Evolutionary conservation across 768 basidiomycete genomes (phyloP), one percentile per base, ranked within the genome.

Genomic region (Leccinum truebloodii): DNA sequence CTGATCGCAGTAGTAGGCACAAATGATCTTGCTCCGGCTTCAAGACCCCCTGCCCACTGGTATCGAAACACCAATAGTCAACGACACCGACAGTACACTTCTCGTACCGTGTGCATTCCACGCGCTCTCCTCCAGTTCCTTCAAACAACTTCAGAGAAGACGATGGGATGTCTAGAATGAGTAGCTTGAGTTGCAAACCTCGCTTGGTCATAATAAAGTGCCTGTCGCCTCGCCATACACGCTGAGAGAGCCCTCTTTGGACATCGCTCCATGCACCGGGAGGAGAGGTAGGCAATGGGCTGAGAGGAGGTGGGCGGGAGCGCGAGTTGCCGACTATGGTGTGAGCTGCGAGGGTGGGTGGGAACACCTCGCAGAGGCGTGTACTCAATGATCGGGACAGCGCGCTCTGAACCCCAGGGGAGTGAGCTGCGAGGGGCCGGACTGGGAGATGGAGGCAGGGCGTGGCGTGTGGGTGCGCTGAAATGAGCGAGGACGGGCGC

Each of bases 171-270:
- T 66, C 49, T n/a, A 71, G 46, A 1, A 69, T 24, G 28, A 73
- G 62, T 2, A 75, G 35, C 24, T 65, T 69, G 28, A 73, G 57
- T 22, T 75, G 67, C 26, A 73, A 52, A 18, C 73, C 72, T 41
- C 72, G 70, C 52, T 73, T 75, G 7, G 72, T 75, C 73, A 75
- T 68, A 46, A 67, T 41, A n/a, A 73, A 71, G 53, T 72, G 58
- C 46, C 54, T 60, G 59, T 73, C 71, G 6, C 71, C 71, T 53
- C 65, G 69, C 73, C 71, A 65, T 13, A 39, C 58, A 12, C 55
- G 60, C 16, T 39, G 37, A 18, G 37, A 39, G 16, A 18, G 35
- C 16, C 35, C 35, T 6, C 35, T 39, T 39, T 39, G 37, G 37
- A 18, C 37, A 7, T 39, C 18, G 18, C 7, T 39, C 14, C 37